phyloP scores from a whole-genome alignment of 495 filamentous ascomycete genomes.

The Evansstolkia leycettana region DNA sequence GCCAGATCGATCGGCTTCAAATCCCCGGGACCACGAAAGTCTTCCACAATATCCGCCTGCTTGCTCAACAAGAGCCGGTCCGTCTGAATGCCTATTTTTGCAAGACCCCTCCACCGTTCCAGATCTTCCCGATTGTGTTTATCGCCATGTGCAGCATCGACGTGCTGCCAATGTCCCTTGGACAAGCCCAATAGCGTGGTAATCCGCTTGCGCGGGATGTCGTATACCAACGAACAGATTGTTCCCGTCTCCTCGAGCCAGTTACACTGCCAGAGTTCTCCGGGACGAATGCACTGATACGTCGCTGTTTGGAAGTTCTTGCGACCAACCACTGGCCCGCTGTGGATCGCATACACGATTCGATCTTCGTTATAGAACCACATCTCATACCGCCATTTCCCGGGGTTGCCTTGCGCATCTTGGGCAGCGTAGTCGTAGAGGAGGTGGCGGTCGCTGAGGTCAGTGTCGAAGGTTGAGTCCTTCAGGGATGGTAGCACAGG shows the following conservation, averaged over 20 bases:
- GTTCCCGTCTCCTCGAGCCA: slow-evolving; percentile 31
- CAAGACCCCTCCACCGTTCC: slow-evolving; percentile 21
- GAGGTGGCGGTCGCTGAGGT: slow-evolving; percentile 25
- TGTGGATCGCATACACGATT: slow-evolving; percentile 31
- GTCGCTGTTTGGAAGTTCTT: slow-evolving; percentile 24
- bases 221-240: slow-evolving; percentile 26
- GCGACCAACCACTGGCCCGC: slow-evolving; percentile 27
- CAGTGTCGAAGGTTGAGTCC: slow-evolving; percentile 18
- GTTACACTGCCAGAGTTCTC: slow-evolving; percentile 28
- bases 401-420: slow-evolving; percentile 16
- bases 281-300: slow-evolving; percentile 27
- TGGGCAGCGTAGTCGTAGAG: slow-evolving; percentile 28
- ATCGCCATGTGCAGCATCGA: slow-evolving; percentile 22
- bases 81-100: slow-evolving; percentile 18
- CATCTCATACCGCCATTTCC: slow-evolving; percentile 34
- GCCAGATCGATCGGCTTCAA: slow-evolving; percentile 19
- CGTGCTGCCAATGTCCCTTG: slow-evolving; percentile 26
- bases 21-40: slow-evolving; percentile 21
- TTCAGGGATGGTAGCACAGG: slow-evolving; percentile 12
- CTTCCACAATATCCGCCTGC: slow-evolving; percentile 26
- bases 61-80: slow-evolving; percentile 25
- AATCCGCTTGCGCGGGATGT: slow-evolving; percentile 18
- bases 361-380: slow-evolving; percentile 29
- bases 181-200: slow-evolving; percentile 24
- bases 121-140: slow-evolving; percentile 23